phyloP scores from a whole-genome alignment of 2,329 filamentous ascomycete genomes.

The Dothistroma septosporum region DNA sequence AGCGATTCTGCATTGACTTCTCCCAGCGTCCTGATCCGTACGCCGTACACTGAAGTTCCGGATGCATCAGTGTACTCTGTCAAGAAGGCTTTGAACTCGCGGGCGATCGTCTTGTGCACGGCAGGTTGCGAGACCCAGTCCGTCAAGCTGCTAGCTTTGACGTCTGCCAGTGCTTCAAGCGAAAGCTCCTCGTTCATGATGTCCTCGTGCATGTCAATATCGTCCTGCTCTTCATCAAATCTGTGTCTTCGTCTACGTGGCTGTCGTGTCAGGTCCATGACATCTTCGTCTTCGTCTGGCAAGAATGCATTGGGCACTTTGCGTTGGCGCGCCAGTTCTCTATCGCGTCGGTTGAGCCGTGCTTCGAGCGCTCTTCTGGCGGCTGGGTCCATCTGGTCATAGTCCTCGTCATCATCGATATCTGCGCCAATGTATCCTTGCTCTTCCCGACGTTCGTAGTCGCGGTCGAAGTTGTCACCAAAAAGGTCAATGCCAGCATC shows the following conservation, averaged over 20 bases:
- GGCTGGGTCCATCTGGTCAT: constrained; percentile 63
- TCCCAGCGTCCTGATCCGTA: constrained; percentile 89
- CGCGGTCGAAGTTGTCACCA: constrained; percentile 62
- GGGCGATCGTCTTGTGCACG: constrained; percentile 87
- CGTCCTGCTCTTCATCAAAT: constrained; percentile 92
- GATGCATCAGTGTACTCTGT: constrained; percentile 91
- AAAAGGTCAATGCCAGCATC: constrained; percentile 69
- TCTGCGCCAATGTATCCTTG: constrained; percentile 64
- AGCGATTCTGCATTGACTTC: constrained; percentile 95
- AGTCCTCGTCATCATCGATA: constrained; percentile 74
- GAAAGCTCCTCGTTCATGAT: constrained; percentile 95
- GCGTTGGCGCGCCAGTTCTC: constrained; percentile 63
- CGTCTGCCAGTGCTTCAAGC: constrained; percentile 82
- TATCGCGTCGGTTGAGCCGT: constrained; percentile 68
- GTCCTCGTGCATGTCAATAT: constrained; percentile 81
- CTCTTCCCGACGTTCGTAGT: constrained; percentile 53
- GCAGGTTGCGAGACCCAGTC: constrained; percentile 91
- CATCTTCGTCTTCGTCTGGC: constrained; percentile 72
- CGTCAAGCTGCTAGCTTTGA: constrained; percentile 87
- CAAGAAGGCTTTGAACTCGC: constrained; percentile 95
- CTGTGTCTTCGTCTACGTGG: constrained; percentile 79
- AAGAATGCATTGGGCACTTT: constrained; percentile 70
- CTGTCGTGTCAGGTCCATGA: constrained; percentile 80
- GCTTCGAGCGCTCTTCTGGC: constrained; percentile 67
- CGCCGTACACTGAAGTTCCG: constrained; percentile 89